Base-by-base conservation (phyloP, 1,139 yeast genomes). In the Casaregolazyma lundiana region DNA sequence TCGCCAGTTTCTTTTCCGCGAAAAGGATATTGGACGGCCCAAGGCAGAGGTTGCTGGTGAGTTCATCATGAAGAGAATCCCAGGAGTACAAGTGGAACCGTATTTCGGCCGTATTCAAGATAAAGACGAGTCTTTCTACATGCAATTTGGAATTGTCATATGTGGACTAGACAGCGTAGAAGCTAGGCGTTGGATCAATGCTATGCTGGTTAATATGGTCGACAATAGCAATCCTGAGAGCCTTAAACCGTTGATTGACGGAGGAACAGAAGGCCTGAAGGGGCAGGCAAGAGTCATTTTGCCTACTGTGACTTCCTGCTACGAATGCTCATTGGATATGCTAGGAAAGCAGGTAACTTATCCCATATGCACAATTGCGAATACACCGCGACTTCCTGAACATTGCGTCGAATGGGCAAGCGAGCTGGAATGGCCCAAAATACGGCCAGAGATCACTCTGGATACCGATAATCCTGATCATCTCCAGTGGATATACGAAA, bases 391-490 rank as follows among this genome's bases (percentile, higher is more conserved):
- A 52, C 68, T 88, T 11, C 94, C 97, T 0, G 97, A 92, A 59
- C 98, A 92, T 66, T 89, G 97, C 60, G 82, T 92, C 16, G 96
- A 89, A 63, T 92, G 95, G 87, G 94, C 94, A 1, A 78, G 81
- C 51, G 83, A 81, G 40, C 68, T 88, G 8, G 83, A 80, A 56
- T 87, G 96, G 95, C 83, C 83, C 0, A 67, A 71, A 40, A 52
- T 58, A 2, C 75, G 76, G 52, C 73, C 77, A 1, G 69, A 64
- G 26, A 62, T 58, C 35, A 70, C 69, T 50, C 75, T 84, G 47
- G 94, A 89, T 60, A 77, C 81, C 35, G 97, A 90, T 63, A 65
- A 74, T 42, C 78, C 81, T 0, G 79, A 76, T 1, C 87, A 87
- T 53, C 78, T 87, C 11, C 76, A 76, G 17, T 77, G 83, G 81